These are phyloP conservation scores for Ambrosiella xylebori DNA, from an alignment of 2,329 filamentous ascomycete species.

Conservation along the genomic window DNA sequence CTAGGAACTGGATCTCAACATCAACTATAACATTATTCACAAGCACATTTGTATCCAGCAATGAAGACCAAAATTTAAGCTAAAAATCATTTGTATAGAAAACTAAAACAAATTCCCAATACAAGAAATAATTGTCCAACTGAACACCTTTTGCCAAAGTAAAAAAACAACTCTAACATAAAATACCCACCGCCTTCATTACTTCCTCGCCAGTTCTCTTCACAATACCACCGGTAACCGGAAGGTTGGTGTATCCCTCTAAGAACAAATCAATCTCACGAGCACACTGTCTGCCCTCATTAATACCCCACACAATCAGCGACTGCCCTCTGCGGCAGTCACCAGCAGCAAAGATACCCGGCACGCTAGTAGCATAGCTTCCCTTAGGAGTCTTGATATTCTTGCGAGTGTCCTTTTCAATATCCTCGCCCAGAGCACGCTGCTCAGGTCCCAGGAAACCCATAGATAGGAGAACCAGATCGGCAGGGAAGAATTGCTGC, in stretches of 20 bases:
- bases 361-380: slow-evolving; percentile 73
- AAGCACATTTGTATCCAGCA: too few species aligned
- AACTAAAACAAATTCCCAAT: too few species aligned
- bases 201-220: slow-evolving; percentile 65
- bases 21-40: too few species aligned
- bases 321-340: slow-evolving; percentile 92
- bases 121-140: too few species aligned
- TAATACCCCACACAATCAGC: slow-evolving; percentile 96
- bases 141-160: not conserved
- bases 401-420: slow-evolving; percentile 84
- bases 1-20: too few species aligned
- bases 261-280: slow-evolving; percentile 84
- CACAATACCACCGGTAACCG: slow-evolving; percentile 83
- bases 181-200: slow-evolving; percentile 23
- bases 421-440: slow-evolving; percentile 66
- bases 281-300: slow-evolving; percentile 84
- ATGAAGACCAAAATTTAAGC: too few species aligned
- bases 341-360: slow-evolving; percentile 82
- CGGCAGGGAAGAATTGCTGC: slow-evolving; percentile 90
- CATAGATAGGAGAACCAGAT: slow-evolving; percentile 89
- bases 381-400: slow-evolving; percentile 88
- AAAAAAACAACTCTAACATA: slow-evolving; percentile 13
- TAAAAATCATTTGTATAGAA: too few species aligned
- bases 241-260: slow-evolving; percentile 60
- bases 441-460: slow-evolving; percentile 91